Percentiles rank a stretch among this genome's conserved stretches.
These are phyloP conservation scores for Debaryomyces coudertii DNA, from an alignment of 1,139 yeast genomes.

Conservation along the genomic window DNA sequence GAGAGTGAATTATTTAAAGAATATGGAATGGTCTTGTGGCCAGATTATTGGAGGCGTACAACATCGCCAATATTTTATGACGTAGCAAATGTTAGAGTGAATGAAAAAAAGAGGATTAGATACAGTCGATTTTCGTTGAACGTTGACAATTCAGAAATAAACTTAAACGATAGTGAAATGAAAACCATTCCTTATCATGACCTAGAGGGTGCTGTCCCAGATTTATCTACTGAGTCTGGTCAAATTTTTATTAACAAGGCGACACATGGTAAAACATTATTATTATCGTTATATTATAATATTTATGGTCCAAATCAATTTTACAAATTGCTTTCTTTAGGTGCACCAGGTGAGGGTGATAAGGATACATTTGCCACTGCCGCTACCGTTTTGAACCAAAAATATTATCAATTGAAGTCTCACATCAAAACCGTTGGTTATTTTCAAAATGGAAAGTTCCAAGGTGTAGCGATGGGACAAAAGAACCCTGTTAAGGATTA, in stretches of 20 bases:
- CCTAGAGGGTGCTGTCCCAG: constrained; percentile 11
- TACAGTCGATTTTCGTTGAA: constrained; percentile 26
- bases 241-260: constrained; percentile 47
- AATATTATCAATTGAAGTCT: constrained; percentile 55
- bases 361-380: constrained; percentile 68
- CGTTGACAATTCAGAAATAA: constrained; percentile 7
- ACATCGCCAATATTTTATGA: constrained; percentile 70
- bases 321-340: constrained; percentile 60
- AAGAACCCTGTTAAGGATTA: constrained; percentile 37
- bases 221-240: not conserved
- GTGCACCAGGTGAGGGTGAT: constrained; percentile 69
- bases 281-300: constrained; percentile 59
- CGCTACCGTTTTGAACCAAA: constrained; percentile 49
- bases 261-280: constrained; percentile 54
- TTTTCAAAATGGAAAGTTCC: constrained; percentile 27
- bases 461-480: constrained; percentile 49
- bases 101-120: constrained; percentile 29
- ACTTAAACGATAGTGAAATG: constrained; percentile 16
- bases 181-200: constrained; percentile 47
- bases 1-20: constrained; percentile 54
- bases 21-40: constrained; percentile 74
- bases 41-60: constrained; percentile 80
- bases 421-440: constrained; percentile 39
- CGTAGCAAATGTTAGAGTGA: constrained; percentile 54
- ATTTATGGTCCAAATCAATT: constrained; percentile 59